These are phyloP conservation scores for Pseudodiploospora longispora DNA, from an alignment of 2,329 filamentous ascomycete genomes.

Conservation along the genomic window DNA sequence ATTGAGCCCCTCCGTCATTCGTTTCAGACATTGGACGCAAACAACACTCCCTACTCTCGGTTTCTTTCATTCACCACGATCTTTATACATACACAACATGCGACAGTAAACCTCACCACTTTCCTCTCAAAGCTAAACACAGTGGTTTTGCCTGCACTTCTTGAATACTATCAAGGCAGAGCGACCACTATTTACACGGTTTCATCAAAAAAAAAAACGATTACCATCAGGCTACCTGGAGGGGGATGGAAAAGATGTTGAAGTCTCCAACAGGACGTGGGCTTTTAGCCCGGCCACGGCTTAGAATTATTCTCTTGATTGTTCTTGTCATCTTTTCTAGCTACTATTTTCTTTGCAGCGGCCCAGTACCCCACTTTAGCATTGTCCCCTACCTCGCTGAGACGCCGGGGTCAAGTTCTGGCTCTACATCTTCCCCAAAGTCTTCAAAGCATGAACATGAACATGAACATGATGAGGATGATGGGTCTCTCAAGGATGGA, in stretches of 20 bases:
- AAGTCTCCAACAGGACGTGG: slow-evolving; percentile 20
- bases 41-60: too few species aligned
- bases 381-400: slow-evolving; percentile 25
- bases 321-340: slow-evolving; percentile 31
- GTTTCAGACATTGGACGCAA: too few species aligned
- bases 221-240: too few species aligned
- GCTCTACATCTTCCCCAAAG: not conserved
- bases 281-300: slow-evolving; percentile 28
- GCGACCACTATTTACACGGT: too few species aligned
- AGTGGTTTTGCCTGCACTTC: too few species aligned
- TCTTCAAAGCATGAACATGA: not conserved
- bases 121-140: too few species aligned
- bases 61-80: too few species aligned
- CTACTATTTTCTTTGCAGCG: slow-evolving; percentile 36
- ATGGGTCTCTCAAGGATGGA: slow-evolving; percentile 6
- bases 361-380: slow-evolving; percentile 23
- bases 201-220: too few species aligned
- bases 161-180: too few species aligned
- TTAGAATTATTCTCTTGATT: slow-evolving; percentile 34
- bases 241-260: slow-evolving; percentile 25
- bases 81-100: too few species aligned
- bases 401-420: not conserved
- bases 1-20: too few species aligned
- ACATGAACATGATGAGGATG: slow-evolving; percentile 4
- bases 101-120: too few species aligned